Conservation (phyloP, 805 yeast genomes). For the Candida hispaniensis region DNA sequence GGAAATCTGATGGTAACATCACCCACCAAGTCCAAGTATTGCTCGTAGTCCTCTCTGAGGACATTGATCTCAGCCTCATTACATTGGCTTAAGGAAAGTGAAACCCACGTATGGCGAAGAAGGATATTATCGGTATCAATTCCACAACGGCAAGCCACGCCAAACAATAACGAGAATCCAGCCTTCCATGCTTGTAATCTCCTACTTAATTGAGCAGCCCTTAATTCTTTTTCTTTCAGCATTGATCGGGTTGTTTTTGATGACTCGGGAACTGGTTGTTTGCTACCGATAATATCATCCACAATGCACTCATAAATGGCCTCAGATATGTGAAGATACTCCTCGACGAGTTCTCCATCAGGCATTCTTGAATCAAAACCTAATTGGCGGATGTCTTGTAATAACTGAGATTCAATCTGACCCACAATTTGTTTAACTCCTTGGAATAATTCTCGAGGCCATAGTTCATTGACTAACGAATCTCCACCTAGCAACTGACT, state of each 20-base stretch:
- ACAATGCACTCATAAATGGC: slow-evolving; percentile 9
- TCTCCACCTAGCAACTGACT: slow-evolving; percentile 9
- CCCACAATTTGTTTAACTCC: slow-evolving; percentile 3
- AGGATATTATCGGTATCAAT: slow-evolving; percentile 4
- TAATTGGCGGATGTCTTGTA: slow-evolving; percentile 6
- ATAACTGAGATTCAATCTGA: slow-evolving; percentile 10
- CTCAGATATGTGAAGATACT: slow-evolving; percentile 9
- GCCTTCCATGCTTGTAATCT: slow-evolving; percentile 11
- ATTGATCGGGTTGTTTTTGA: slow-evolving; percentile 4
- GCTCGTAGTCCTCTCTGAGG: slow-evolving; percentile 23
- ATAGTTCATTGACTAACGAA: slow-evolving; percentile 8
- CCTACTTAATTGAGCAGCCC: slow-evolving; percentile 1
- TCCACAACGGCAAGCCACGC: no score
- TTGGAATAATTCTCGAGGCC: slow-evolving; percentile 9
- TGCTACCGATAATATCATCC: slow-evolving; percentile 7
- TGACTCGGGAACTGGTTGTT: slow-evolving; percentile 3
- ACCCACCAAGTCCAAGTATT: slow-evolving; percentile 13
- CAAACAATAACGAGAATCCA: no score
- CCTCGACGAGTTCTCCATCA: neutral
- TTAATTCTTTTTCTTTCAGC: slow-evolving; percentile 6
- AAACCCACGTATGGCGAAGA: slow-evolving; percentile 41
- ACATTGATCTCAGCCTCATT: slow-evolving; percentile 31
- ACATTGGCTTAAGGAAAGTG: slow-evolving; percentile 36
- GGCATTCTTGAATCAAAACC: slow-evolving; percentile 9
- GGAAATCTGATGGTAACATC: slow-evolving; percentile 36